These are phyloP conservation scores for Arthrobotrys megalospora DNA, from an alignment of 2,329 filamentous ascomycete genomes.

Conservation along the genomic window DNA sequence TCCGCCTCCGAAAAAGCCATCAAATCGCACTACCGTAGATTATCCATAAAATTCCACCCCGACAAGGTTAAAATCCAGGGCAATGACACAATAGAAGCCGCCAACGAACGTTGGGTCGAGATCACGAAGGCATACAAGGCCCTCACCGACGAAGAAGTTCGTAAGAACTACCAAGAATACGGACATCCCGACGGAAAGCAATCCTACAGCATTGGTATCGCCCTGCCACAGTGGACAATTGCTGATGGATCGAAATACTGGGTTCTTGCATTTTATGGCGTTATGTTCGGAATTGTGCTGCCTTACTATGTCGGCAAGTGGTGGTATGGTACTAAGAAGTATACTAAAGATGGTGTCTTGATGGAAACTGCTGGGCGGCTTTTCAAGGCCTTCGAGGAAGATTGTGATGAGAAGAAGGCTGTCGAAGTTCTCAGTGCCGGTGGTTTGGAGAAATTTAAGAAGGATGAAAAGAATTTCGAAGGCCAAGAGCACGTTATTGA, in stretches of 20 bases:
- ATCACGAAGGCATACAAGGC: constrained; percentile 98
- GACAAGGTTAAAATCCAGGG: constrained; percentile 93
- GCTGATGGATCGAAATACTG: constrained; percentile 96
- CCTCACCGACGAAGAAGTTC: constrained; percentile 94
- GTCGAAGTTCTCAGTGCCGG: constrained; percentile 86
- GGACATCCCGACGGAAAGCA: constrained; percentile 98
- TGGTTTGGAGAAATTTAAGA: constrained; percentile 68
- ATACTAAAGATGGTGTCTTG: constrained; percentile 93
- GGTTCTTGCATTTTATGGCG: constrained; percentile 88
- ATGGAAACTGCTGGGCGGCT: constrained; percentile 94
- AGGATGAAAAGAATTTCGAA: constrained; percentile 62
- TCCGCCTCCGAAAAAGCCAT: constrained; percentile 89
- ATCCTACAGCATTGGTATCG: constrained; percentile 97
- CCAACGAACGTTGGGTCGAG: constrained; percentile 93
- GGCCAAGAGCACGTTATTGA: constrained; percentile 64
- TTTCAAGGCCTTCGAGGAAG: constrained; percentile 92
- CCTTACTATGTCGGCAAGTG: constrained; percentile 95
- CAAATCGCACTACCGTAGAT: constrained; percentile 88
- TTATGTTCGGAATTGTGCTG: constrained; percentile 87
- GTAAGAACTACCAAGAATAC: constrained; percentile 96
- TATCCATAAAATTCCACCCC: constrained; percentile 89
- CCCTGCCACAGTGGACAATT: constrained; percentile 91
- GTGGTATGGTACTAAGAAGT: constrained; percentile 97
- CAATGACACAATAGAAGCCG: constrained; percentile 87
- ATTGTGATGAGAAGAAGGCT: constrained; percentile 83